Evolutionary conservation across 257 asterid genomes (phyloP), one percentile per base, ranked within the genome.

Genomic region (Vinca minor): DNA sequence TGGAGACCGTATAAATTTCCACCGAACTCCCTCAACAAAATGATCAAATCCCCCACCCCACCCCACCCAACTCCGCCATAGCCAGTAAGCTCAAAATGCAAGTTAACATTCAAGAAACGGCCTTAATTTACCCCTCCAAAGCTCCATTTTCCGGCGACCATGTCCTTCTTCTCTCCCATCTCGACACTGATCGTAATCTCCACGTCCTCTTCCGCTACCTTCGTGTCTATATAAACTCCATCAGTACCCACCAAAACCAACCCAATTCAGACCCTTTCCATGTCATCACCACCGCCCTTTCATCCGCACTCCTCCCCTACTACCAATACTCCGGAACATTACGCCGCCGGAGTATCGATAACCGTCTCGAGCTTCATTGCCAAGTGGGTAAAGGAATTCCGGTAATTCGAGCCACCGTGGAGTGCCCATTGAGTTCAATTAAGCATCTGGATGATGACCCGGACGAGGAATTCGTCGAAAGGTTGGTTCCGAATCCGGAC

Each of bases 141-240:
- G 57, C 79, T 3, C 88, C 95, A 0, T 82, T 82, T 61, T 28
- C 70, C 18, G 64, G 47, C 61, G 84, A 84, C 18, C 90, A 77
- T 29, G 55, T 73, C 77, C 96, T 87, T 63, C 60, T 87, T n/a
- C 96, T 90, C 32, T 90, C 96, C 77, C 95, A 87, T 86, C 74
- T 90, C 74, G 96, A 90, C 82, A 77, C 79, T 35, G 96, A 90
- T 45, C 83, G 78, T 50, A 90, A 90, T 71, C 86, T 85, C 72
- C 73, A 72, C 69, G 79, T 90, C 72, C 78, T 80, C 9, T 84
- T 90, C 76, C 97, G 96, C 1, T 90, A 90, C 82, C 82, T 87
- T 41, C 94, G 97, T 46, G 82, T 86, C 13, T 90, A 85, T 79
- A 25, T 75, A 34, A 57, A 69, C 83, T 35, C 62, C 38, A n/a